Percentiles rank a stretch among this genome's conserved stretches.
phyloP scores from a whole-genome alignment of 352 stramenopile species.

The Elongisporangium anandrum region DNA sequence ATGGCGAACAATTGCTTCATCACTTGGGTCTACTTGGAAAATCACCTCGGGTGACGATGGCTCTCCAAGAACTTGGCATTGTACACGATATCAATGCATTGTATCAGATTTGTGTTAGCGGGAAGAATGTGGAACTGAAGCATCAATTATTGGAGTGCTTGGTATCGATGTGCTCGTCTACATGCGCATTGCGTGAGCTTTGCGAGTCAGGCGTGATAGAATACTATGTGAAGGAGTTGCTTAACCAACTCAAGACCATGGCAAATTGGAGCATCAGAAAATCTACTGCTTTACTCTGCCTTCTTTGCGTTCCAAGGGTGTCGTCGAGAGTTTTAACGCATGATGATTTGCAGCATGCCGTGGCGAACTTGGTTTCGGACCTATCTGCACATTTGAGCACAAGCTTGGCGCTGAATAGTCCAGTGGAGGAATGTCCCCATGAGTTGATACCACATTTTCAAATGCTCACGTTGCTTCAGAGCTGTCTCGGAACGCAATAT shows the following conservation, averaged over 20 bases:
- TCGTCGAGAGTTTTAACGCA: conserved; percentile 10
- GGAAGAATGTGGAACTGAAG: background rate
- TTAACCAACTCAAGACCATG: background rate
- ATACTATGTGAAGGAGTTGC: background rate
- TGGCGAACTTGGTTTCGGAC: conserved; percentile 5
- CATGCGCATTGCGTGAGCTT: background rate
- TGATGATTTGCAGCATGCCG: conserved; percentile 9
- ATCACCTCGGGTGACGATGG: background rate
- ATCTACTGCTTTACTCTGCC: background rate
- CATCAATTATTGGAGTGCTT: background rate
- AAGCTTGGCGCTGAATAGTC: conserved; percentile 31
- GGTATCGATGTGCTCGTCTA: background rate
- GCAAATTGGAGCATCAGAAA: background rate
- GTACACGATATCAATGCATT: background rate
- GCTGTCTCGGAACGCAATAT: conserved; percentile 27
- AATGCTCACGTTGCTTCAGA: conserved; percentile 17
- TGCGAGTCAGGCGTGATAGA: background rate
- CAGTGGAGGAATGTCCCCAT: conserved; percentile 25
- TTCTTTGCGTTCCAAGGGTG: background rate
- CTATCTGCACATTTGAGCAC: conserved; percentile 18
- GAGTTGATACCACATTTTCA: conserved; percentile 10
- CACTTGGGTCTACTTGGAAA: background rate
- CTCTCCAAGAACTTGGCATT: background rate
- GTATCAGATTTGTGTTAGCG: background rate
- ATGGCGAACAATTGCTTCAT: background rate